Percentiles rank a stretch among this genome's conserved stretches.
Evolutionary conservation across 2,329 filamentous ascomycete species (phyloP).

Genomic region (Pyricularia pennisetigena): DNA sequence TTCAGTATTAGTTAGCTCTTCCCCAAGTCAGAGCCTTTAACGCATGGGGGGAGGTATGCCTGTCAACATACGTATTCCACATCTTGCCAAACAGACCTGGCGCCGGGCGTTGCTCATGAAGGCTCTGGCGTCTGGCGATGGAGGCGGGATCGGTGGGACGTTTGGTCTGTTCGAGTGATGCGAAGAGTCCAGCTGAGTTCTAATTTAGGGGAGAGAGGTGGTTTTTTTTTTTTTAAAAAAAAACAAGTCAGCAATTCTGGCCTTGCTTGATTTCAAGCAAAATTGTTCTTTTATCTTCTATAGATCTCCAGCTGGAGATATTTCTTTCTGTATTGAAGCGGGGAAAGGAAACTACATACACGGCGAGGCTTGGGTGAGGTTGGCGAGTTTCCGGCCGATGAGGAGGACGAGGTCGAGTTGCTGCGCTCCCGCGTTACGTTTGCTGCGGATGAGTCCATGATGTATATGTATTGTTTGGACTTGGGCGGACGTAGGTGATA

Average conservation of each 20-base stretch:
- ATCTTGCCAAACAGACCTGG: conserved; percentile 41
- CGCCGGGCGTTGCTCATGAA: conserved; percentile 41
- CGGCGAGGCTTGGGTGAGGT: conserved; percentile 9
- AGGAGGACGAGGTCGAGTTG: conserved; percentile 17
- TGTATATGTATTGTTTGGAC: background rate
- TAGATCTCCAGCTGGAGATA: background rate
- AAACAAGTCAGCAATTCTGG: background rate
- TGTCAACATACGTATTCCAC: conserved; percentile 42
- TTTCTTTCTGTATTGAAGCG: too few relatives aligned
- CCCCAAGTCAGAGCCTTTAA: background rate
- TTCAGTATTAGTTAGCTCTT: background rate
- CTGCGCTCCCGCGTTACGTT: conserved; percentile 13
- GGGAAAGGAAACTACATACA: conserved; percentile 8
- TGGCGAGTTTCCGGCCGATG: conserved; percentile 10
- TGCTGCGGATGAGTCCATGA: conserved; percentile 9
- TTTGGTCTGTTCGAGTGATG: conserved; percentile 41
- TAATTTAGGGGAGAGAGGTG: background rate
- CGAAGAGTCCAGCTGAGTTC: conserved; percentile 32
- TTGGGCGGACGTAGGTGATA: background rate
- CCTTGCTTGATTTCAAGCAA: conserved; percentile 4
- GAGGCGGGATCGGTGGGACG: conserved; percentile 29
- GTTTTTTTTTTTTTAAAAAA: too few relatives aligned
- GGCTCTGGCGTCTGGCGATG: conserved; percentile 40
- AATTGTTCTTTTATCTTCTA: conserved; percentile 9
- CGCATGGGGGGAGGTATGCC: background rate